Evolutionary conservation across 768 basidiomycete species (phyloP).

Genomic region (Mycena galericulata): DNA sequence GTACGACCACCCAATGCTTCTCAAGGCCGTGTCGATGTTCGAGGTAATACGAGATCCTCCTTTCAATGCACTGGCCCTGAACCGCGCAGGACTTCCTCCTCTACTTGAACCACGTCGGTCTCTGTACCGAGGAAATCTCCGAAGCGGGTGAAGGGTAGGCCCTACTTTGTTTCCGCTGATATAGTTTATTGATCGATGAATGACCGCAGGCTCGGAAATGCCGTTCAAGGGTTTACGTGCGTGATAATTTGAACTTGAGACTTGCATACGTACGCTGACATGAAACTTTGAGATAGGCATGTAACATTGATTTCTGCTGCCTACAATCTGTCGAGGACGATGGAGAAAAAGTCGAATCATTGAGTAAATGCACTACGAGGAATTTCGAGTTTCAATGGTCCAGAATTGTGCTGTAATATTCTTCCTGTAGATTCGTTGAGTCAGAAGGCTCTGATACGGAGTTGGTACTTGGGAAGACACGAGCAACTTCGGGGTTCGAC

Average conservation of each 20-base stretch:
- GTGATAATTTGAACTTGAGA: constrained; percentile 44
- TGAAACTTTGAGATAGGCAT: constrained; percentile 59
- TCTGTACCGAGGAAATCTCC: constrained; percentile 90
- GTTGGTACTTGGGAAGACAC: too few relatives aligned
- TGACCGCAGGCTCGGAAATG: constrained; percentile 76
- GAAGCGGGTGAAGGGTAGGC: constrained; percentile 85
- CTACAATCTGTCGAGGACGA: constrained; percentile 82
- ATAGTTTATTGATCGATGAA: constrained; percentile 19
- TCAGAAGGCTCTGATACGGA: too few relatives aligned
- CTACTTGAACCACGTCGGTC: constrained; percentile 88
- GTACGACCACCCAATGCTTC: constrained; percentile 74
- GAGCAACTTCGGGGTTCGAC: too few relatives aligned
- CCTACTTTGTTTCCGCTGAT: background rate
- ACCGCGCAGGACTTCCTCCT: constrained; percentile 72
- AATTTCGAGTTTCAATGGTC: too few relatives aligned
- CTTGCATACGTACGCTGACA: background rate
- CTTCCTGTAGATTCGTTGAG: too few relatives aligned
- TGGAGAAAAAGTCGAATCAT: constrained; percentile 35
- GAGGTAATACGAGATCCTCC: constrained; percentile 64
- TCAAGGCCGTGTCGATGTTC: constrained; percentile 86
- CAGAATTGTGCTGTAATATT: too few relatives aligned
- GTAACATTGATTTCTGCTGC: constrained; percentile 89
- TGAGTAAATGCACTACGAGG: too few relatives aligned
- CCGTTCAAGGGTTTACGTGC: constrained; percentile 91
- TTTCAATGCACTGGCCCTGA: background rate